Conservation (phyloP, 2,329 filamentous ascomycete species). For the Talaromyces sp. region DNA sequence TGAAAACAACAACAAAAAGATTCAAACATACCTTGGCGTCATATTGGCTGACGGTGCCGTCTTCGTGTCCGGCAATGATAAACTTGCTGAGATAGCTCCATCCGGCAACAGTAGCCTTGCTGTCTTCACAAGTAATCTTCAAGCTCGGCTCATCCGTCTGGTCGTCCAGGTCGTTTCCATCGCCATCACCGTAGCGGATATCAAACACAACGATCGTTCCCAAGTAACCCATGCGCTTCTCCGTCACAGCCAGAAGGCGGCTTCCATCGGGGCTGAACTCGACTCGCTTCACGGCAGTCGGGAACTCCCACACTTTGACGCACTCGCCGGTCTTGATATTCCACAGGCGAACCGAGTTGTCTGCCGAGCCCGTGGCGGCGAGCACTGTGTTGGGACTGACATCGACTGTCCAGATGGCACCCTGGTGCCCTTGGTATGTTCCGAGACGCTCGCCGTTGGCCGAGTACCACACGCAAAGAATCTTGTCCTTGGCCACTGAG, state of each 20-base stretch:
- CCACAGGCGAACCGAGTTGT: slow-evolving; percentile 98
- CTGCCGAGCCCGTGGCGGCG: slow-evolving; percentile 90
- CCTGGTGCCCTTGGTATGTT: slow-evolving; percentile 94
- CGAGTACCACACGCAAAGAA: slow-evolving; percentile 94
- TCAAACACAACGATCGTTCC: slow-evolving; percentile 92
- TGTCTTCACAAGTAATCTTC: slow-evolving; percentile 88
- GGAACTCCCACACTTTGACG: slow-evolving; percentile 97
- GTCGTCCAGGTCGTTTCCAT: slow-evolving; percentile 56
- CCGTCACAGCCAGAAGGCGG: slow-evolving; percentile 86
- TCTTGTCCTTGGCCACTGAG: slow-evolving; percentile 92
- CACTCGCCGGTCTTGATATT: slow-evolving; percentile 88
- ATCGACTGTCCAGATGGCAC: slow-evolving; percentile 98
- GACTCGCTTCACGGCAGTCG: slow-evolving; percentile 93
- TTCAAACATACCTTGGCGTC: slow-evolving; percentile 68
- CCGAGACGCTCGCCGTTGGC: slow-evolving; percentile 97
- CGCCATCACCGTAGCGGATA: slow-evolving; percentile 69
- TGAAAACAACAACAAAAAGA: not conserved
- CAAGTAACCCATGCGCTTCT: slow-evolving; percentile 96
- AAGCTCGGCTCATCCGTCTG: slow-evolving; percentile 79
- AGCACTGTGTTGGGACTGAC: slow-evolving; percentile 88
- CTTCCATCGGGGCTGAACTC: slow-evolving; percentile 95
- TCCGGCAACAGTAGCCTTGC: slow-evolving; percentile 94
- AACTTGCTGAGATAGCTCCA: slow-evolving; percentile 94
- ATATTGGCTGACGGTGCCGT: slow-evolving; percentile 85
- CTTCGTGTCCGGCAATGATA: slow-evolving; percentile 97